Evolutionary conservation across 768 basidiomycete species (phyloP), one percentile per base, ranked within the genome.

Genomic region (Coprinopsis sp.): DNA sequence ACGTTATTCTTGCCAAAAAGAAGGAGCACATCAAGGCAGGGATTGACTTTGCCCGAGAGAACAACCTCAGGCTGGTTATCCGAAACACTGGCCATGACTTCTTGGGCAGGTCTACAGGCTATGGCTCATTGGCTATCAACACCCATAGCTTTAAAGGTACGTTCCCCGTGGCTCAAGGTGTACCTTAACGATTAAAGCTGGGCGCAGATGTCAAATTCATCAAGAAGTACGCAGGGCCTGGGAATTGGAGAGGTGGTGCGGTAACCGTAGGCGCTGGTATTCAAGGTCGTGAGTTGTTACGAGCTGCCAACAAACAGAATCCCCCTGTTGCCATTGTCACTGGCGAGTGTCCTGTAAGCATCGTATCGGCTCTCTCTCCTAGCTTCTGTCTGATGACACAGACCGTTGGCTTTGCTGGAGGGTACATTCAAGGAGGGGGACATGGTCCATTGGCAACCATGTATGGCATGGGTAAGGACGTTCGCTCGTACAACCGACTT

Each of bases 401-500:
- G 51, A 64, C 65, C 10, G 61, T 72, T 19, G 71, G 68, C 5
- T 58, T 63, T 34, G 58, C 58, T 4, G 71, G 70, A 0, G 71
- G 72, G 23, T 73, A 62, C 41, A 56, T 61, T 10, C 58, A 62
- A 46, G 63, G 63, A 18, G 61, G 61, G 6, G 61, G 61, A 21
- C 59, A 63, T 44, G 58, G 50, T 5, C 52, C 53, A 2, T 29
- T 56, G 8, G 44, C 52, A 23, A 46, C 50, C 13, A 12, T 50
- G 14, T 47, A 54, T 49, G 44, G 55, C 44, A 54, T 64, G 29
- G 58, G 54, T 47, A 40, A 18, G 46, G n/a, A 3, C 22, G 25
- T 18, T 42, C 27, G 13, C 19, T 37, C 11, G 19, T 8, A 10
- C 2, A n/a, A 21, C 25, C 5, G 51, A 25, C 28, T 47, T 24